Evolutionary conservation across 2,329 filamentous ascomycete genomes (phyloP), one percentile per base, ranked within the genome.

Genomic region (Sclerotinia sclerotiorum): DNA sequence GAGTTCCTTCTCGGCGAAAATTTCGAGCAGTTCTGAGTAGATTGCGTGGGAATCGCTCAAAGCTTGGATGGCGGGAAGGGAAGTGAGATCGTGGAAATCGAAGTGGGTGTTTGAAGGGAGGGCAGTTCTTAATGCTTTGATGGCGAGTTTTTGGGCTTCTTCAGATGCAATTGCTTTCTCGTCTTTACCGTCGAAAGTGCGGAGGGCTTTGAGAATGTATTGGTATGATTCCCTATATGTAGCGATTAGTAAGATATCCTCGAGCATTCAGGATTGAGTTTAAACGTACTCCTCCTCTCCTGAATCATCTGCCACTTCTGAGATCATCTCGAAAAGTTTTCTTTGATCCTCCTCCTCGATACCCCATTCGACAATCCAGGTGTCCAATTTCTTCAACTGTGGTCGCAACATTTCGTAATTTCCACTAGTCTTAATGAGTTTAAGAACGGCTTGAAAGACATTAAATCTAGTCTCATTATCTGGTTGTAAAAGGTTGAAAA

Each of bases 1-100:
- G 67, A 97, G 88, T 75, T 94, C 91, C 80, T 98, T 94, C 77
- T 95, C 91, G 74, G 92, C 91, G 81, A 98, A 97, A 77, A 98
- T 92, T 77, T 97, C 94, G 68, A 99, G 90, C 49, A 99, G 87
- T 81, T 98, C 93, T 76, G 92, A 94, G 81, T 94, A 92, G 72
- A 91, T 85, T 70, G 91, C 87, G 78, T 97, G 91, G 64, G 91
- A 92, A 77, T 94, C 90, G 78, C 89, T 88, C 62, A 99, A 89
- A 21, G 92, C 91, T 81, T 97, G 93, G 72, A 99, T 88, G 73
- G 90, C 90, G 77, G 91, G 88, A 72, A 90, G 86, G 51, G 85
- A 84, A 63, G 88, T 90, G 74, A 92, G 81, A 74, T 91, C 88
- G 73, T 90, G 87, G 81, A 92, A 92, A 80, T 91, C 89, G 80